Evolutionary conservation across 1,139 yeast species (phyloP), one percentile per base, ranked within the genome.

Genomic region (Kodamaea sp.): DNA sequence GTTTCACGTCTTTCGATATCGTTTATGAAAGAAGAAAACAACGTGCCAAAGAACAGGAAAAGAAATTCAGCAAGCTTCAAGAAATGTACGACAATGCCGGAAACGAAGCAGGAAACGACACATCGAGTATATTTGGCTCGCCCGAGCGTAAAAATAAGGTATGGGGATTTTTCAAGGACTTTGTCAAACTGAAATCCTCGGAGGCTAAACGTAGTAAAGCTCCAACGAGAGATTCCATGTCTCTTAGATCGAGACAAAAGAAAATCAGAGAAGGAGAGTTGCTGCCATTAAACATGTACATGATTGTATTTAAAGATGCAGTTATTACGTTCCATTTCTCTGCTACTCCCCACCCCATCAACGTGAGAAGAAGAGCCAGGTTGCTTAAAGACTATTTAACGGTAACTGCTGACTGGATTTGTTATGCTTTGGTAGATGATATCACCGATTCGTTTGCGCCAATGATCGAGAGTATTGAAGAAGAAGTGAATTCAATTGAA

Each of bases 371-470:
- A 56, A 78, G 98, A 53, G 95, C 95, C 0, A 71, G 98, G 38
- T 67, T 92, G 44, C 71, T 92, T 44, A 76, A 84, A 43, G 98
- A 92, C 56, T 92, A 90, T 53, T 70, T 92, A 43, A 86, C 87
- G 2, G 96, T 92, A 4, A 79, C 94, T 1, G 80, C 97, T 0
- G 98, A 92, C 59, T 92, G 98, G 98, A 83, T 92, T 31, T 92
- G 96, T 3, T 92, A 92, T 63, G 98, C 98, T 0, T 68, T 92
- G 44, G 89, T 92, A 53, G 98, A 92, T 66, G 97, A 92, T 57
- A 88, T 92, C 43, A 90, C 97, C 1, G 98, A 92, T 67, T 94
- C 95, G 0, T 92, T 88, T 70, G 97, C 95, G 0, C 98, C 98
- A 1, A 80, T 92, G 82, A 90, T 92, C 46, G 95, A 87, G 41